Evolutionary conservation across 148 eudicot species (phyloP), one percentile per base, ranked within the genome.

Genomic region (Heliosperma pusillum): DNA sequence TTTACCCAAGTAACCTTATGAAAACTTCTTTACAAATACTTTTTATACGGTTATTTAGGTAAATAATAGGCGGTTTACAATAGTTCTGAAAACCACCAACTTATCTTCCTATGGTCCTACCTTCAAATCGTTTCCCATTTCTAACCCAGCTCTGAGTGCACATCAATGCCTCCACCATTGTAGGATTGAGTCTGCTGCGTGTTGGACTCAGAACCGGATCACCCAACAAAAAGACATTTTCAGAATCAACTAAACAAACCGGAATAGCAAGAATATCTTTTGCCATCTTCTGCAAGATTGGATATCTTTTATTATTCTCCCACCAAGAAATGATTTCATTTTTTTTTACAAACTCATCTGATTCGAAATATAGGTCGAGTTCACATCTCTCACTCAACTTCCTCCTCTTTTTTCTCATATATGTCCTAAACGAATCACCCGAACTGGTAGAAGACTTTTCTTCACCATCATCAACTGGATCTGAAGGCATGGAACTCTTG

Each of bases 151-250:
- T 81, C 55, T 73, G 80, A 45, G 65, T 50, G 45, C 80, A 81
- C 81, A 78, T 81, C 25, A 77, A 53, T 11, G 64, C 66, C 61
- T 81, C 72, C 29, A 77, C 77, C 72, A 79, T 77, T 16, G 55
- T 55, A 4, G 70, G 69, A 25, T 73, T 19, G 26, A 81, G 78
- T 26, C 81, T 74, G 69, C 71, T 66, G 60, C 78, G 72, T 44
- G 78, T 65, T 7, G 72, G 76, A 33, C 68, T 81, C 68, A 70
- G 50, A 33, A 82, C 56, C 36, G 69, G 68, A 2, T 52, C 73
- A 70, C 81, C 56, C 8, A 33, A 74, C n/a, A 62, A 73, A 75
- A 82, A 82, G 22, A 62, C 68, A 40, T 56, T 60, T 19, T 78
- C 60, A 0, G 61, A 64, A 42, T 79, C 73, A 70, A 75, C 74